Evolutionary conservation across 768 basidiomycete species (phyloP), one percentile per base, ranked within the genome.

Genomic region (Solioccasus polychromus): DNA sequence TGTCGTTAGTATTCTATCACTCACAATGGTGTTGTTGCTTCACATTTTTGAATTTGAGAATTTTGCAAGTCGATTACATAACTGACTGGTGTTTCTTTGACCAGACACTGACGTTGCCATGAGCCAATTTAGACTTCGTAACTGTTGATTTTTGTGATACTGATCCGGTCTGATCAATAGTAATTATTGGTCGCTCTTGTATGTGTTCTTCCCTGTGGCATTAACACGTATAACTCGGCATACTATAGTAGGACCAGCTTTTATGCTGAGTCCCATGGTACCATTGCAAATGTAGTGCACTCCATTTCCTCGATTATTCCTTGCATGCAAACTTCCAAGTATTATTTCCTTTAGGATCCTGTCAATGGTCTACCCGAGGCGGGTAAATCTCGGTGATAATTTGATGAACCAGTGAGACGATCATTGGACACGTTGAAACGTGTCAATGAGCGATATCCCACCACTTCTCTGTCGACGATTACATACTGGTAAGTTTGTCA

Each of bases 171-270:
- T 34, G 0, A 49, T n/a, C n/a, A n/a, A n/a, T 19, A 91, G 86
- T 9, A 93, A 94, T 60, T 91, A 94, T 61, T 95, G 91, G 92
- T 69, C 83, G 1, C 63, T 94, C 41, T 82, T 94, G 88, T 89
- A 59, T 32, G 58, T 26, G 26, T 11, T 31, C 15, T 31, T 31
- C 14, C 5, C 11, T 31, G 14, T 15, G 11, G 11, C 14, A 11
- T n/a, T 12, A 18, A 35, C 44, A 12, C 15, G 35, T 18, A 14
- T 35, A 25, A 49, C 18, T 30, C 17, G 34, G 18, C 30, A 11
- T 38, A 23, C 22, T 26, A n/a, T n/a, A n/a, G 14, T 44, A 91
- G 88, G 80, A 93, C 90, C 24, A 92, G 92, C 4, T 76, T 94
- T 3, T 79, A 90, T 58, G 83, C 85, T 0, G 89, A 92, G 66